A percentile compares a stretch with the other conserved stretches of the same genome.
Conservation (phyloP, 2,329 filamentous ascomycete genomes). For the Colletotrichum paranaense region DNA sequence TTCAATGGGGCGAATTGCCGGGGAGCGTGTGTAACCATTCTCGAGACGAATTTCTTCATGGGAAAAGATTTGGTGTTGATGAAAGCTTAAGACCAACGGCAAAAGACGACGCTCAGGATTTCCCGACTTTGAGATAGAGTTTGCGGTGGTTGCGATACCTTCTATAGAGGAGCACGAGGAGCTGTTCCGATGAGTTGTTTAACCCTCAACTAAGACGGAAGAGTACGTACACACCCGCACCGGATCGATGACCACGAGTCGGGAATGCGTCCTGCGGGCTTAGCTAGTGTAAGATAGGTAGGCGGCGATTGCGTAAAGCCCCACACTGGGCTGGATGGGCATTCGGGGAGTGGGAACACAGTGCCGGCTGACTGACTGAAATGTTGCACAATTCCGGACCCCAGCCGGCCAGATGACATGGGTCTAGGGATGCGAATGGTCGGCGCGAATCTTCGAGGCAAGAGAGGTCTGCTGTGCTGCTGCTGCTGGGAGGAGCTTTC, state of each 20-base stretch:
- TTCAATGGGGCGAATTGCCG: slow-evolving; percentile 69
- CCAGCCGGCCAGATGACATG: slow-evolving; percentile 17
- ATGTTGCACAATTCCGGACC: background rate
- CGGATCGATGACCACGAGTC: background rate
- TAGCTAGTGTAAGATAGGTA: background rate
- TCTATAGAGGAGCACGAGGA: background rate
- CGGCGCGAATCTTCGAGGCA: slow-evolving; percentile 19
- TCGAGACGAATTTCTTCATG: slow-evolving; percentile 48
- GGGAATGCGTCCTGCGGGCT: background rate
- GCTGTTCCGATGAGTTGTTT: background rate
- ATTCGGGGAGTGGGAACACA: slow-evolving; percentile 6
- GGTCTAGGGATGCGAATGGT: slow-evolving; percentile 18
- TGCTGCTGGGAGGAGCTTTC: slow-evolving; percentile 9
- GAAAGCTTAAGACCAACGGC: background rate
- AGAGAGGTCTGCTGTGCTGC: background rate
- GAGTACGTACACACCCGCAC: background rate
- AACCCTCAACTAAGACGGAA: slow-evolving; percentile 1
- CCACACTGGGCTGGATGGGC: background rate
- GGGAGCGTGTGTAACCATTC: slow-evolving; percentile 53
- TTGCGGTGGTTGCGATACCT: background rate
- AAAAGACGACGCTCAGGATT: background rate
- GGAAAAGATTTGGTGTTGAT: background rate
- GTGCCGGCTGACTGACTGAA: slow-evolving; percentile 1
- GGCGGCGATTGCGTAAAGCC: slow-evolving; percentile 6
- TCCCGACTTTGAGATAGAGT: background rate